phyloP scores from a whole-genome alignment of 2,329 filamentous ascomycete genomes.

The Exophiala phaeomuriformis region DNA sequence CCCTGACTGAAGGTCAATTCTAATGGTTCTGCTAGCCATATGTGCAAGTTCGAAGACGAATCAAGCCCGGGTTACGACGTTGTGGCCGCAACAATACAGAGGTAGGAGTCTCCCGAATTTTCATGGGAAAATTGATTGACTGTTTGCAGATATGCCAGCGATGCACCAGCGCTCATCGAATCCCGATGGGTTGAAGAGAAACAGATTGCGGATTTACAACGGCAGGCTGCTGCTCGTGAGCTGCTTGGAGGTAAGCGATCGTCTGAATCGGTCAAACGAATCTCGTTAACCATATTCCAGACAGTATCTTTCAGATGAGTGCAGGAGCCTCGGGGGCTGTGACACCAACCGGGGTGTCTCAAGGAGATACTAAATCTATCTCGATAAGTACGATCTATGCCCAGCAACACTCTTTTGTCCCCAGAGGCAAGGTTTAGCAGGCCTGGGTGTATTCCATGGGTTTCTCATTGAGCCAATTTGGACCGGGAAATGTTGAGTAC shows the following conservation, averaged over 20 bases:
- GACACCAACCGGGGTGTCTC: slow-evolving; percentile 1
- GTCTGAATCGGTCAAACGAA: neutral
- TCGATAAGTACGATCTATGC: slow-evolving; percentile 15
- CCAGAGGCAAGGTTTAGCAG: too few relatives aligned
- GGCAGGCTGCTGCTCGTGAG: slow-evolving; percentile 34
- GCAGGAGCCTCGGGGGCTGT: slow-evolving; percentile 4
- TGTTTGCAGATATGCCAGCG: slow-evolving; percentile 38
- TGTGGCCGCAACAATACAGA: slow-evolving; percentile 41
- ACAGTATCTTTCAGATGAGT: slow-evolving; percentile 11
- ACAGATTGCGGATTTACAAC: slow-evolving; percentile 33
- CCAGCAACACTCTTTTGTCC: too few relatives aligned
- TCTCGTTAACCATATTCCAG: slow-evolving; percentile 5
- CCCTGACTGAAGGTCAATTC: neutral
- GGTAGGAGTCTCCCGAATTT: slow-evolving; percentile 1
- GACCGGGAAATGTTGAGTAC: neutral
- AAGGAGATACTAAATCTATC: slow-evolving; percentile 8
- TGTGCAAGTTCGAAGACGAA: slow-evolving; percentile 63
- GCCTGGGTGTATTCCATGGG: too few relatives aligned
- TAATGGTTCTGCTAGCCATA: slow-evolving; percentile 40
- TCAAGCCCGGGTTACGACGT: slow-evolving; percentile 59
- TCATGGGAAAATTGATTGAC: slow-evolving; percentile 4
- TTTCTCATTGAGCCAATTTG: too few relatives aligned
- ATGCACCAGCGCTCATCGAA: slow-evolving; percentile 49
- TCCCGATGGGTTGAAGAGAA: slow-evolving; percentile 56
- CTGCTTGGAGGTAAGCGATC: slow-evolving; percentile 31